A percentile compares a stretch with the other conserved stretches of the same genome.
These are phyloP conservation scores for Tephrocybe rancida DNA, from an alignment of 768 basidiomycete species.

Conservation along the genomic window DNA sequence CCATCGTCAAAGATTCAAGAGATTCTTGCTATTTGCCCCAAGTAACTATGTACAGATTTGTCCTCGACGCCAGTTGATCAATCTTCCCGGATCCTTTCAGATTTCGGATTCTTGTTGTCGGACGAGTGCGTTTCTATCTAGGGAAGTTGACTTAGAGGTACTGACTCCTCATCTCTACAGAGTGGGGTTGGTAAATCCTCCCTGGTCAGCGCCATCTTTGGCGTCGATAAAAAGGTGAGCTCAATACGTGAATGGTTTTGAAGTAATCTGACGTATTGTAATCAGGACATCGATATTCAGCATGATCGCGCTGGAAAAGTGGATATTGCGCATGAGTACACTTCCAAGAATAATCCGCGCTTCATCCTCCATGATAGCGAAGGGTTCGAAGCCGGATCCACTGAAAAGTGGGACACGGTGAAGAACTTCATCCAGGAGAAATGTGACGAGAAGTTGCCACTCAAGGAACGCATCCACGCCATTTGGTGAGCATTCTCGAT, in stretches of 20 bases:
- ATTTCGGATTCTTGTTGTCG: slow-evolving; percentile 5
- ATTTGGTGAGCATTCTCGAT: neutral
- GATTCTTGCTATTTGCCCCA: too few species aligned
- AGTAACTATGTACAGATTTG: neutral
- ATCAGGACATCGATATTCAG: slow-evolving; percentile 18
- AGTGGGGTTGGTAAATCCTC: slow-evolving; percentile 33
- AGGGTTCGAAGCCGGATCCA: slow-evolving; percentile 32
- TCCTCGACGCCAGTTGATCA: too few species aligned
- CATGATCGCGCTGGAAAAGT: slow-evolving; percentile 23
- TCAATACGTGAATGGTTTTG: neutral
- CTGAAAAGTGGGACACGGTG: slow-evolving; percentile 21
- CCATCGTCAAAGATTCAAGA: neutral
- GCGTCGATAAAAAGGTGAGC: slow-evolving; percentile 15
- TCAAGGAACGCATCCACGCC: neutral
- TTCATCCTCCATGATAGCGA: slow-evolving; percentile 32
- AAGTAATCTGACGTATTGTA: neutral
- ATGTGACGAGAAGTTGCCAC: neutral
- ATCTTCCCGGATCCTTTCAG: neutral
- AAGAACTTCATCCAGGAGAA: slow-evolving; percentile 22
- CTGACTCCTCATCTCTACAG: slow-evolving; percentile 13
- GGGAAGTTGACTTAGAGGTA: neutral
- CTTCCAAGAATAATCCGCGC: slow-evolving; percentile 20
- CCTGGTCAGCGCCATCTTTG: slow-evolving; percentile 27
- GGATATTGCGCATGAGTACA: slow-evolving; percentile 25
- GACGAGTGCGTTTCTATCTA: neutral